phyloP scores from a whole-genome alignment of 192 early-diverging fungal species.

The Paraglomus occultum region DNA sequence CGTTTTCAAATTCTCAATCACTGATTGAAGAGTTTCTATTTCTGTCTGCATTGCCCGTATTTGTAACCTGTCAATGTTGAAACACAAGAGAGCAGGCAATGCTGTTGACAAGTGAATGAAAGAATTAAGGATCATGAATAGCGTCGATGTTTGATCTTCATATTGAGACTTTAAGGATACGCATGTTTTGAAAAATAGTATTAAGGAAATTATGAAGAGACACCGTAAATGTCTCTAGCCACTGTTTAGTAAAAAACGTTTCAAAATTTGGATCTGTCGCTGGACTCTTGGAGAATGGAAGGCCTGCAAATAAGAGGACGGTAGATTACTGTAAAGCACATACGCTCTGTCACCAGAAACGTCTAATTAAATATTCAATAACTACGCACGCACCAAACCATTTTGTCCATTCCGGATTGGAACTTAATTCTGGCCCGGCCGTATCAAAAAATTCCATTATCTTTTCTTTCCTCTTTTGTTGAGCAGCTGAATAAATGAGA shows the following conservation, averaged over 20 bases:
- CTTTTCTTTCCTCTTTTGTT: slow-evolving; percentile 53
- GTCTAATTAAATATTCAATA: background rate
- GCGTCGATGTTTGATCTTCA: background rate
- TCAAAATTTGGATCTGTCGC: slow-evolving; percentile 56
- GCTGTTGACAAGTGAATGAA: slow-evolving; percentile 33
- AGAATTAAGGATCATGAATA: background rate
- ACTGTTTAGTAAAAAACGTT: slow-evolving; percentile 59
- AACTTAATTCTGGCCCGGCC: slow-evolving; percentile 56
- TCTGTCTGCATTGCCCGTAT: slow-evolving; percentile 39
- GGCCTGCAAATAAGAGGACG: slow-evolving; percentile 35
- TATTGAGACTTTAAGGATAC: slow-evolving; percentile 36
- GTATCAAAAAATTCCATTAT: slow-evolving; percentile 61
- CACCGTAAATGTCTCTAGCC: slow-evolving; percentile 59
- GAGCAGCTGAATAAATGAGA: slow-evolving; percentile 42
- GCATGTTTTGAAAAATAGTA: slow-evolving; percentile 64
- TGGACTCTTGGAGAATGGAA: slow-evolving; percentile 60
- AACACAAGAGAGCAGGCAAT: slow-evolving; percentile 51
- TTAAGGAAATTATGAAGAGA: slow-evolving; percentile 63
- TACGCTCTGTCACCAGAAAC: background rate
- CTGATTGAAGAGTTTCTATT: slow-evolving; percentile 36
- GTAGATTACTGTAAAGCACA: background rate
- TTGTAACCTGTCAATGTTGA: slow-evolving; percentile 53
- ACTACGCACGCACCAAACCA: slow-evolving; percentile 58
- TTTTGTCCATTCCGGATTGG: slow-evolving; percentile 55
- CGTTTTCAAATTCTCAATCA: slow-evolving; percentile 38